Conservation (phyloP, 768 basidiomycete species). For the Myochromella boudieri region DNA sequence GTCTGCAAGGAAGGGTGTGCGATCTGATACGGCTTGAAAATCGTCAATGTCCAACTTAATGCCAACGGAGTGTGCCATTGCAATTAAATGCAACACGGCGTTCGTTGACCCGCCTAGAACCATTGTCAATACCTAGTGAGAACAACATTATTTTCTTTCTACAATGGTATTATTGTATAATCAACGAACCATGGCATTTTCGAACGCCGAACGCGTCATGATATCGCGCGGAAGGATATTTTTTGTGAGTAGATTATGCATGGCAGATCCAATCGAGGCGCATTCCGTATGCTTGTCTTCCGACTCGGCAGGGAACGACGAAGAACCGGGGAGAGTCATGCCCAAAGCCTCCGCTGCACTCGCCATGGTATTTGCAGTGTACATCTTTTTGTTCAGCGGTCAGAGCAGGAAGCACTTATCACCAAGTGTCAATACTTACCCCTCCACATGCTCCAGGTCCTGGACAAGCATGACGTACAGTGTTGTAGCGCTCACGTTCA, state of each 20-base stretch:
- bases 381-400: conserved; percentile 62
- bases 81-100: conserved; percentile 95
- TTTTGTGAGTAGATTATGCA: conserved; percentile 85
- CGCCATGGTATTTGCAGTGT: conserved; percentile 98
- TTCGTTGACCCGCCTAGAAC: conserved; percentile 97
- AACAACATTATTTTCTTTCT: too few relatives aligned
- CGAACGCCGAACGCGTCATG: conserved; percentile 95
- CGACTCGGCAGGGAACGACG: conserved; percentile 93
- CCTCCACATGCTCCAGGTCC: conserved; percentile 98
- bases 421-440: conserved; percentile 46
- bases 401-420: background rate
- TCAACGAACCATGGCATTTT: conserved; percentile 87
- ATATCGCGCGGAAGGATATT: conserved; percentile 94
- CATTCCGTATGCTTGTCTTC: conserved; percentile 87
- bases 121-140: conserved; percentile 84
- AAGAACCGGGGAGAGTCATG: conserved; percentile 96
- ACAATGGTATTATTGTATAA: too few relatives aligned
- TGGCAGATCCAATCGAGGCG: conserved; percentile 73
- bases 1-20: conserved; percentile 92
- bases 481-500: conserved; percentile 81
- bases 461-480: conserved; percentile 92
- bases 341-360: conserved; percentile 93
- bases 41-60: conserved; percentile 88
- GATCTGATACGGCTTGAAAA: conserved; percentile 91
- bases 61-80: conserved; percentile 94